phyloP scores from a whole-genome alignment of 768 basidiomycete species.

The Serpula lacrymans region DNA sequence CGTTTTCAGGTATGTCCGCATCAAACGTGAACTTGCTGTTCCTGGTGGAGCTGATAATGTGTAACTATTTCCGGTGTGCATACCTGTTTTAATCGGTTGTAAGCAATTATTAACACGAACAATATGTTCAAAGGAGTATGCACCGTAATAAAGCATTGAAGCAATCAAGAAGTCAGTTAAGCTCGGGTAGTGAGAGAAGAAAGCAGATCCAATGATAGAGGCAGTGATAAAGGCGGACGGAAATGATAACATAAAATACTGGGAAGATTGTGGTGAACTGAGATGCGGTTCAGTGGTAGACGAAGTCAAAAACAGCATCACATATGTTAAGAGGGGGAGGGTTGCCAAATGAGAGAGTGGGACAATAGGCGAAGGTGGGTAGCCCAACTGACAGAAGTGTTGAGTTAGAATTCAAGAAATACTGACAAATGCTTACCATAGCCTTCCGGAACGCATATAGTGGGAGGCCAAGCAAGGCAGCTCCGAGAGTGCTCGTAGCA shows the following conservation, averaged over 20 bases:
- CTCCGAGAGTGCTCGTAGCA: slow-evolving; percentile 57
- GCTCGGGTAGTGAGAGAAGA: slow-evolving; percentile 57
- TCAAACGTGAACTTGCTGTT: slow-evolving; percentile 51
- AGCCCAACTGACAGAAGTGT: slow-evolving; percentile 39
- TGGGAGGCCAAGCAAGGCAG: slow-evolving; percentile 58
- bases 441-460: slow-evolving; percentile 60
- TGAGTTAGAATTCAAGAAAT: neutral
- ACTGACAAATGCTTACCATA: slow-evolving; percentile 48
- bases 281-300: slow-evolving; percentile 45
- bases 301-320: slow-evolving; percentile 58
- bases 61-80: slow-evolving; percentile 47
- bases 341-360: slow-evolving; percentile 55
- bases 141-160: slow-evolving; percentile 63
- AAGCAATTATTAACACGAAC: no score
- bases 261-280: slow-evolving; percentile 48
- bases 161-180: slow-evolving; percentile 61
- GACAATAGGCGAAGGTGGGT: slow-evolving; percentile 47
- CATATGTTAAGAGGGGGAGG: slow-evolving; percentile 61
- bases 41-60: slow-evolving; percentile 40
- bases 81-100: slow-evolving; percentile 36
- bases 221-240: slow-evolving; percentile 47
- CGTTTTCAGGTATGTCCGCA: slow-evolving; percentile 78
- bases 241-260: slow-evolving; percentile 59
- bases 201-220: slow-evolving; percentile 53
- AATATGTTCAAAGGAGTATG: no score